Evolutionary conservation across 2,329 filamentous ascomycete species (phyloP).

Genomic region (Microsporum audouinii): DNA sequence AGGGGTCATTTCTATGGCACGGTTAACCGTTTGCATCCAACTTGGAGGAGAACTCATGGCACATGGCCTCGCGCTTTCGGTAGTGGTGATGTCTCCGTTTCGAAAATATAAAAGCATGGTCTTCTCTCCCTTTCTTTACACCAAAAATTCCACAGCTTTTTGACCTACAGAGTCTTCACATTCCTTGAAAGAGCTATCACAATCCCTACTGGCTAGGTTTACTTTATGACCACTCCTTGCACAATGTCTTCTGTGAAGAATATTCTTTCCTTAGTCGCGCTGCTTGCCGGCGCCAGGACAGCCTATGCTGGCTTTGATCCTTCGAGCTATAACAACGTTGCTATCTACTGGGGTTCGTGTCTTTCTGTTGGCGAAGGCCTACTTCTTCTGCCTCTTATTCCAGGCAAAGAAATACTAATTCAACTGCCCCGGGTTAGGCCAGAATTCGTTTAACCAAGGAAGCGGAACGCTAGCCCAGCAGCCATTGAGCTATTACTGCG

Average conservation of each 20-base stretch:
- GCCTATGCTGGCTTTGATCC: constrained; percentile 35
- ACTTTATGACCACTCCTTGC: background rate
- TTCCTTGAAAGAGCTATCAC: background rate
- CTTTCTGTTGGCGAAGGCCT: background rate
- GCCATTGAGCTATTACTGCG: constrained; percentile 10
- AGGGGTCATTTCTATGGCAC: background rate
- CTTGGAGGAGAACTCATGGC: background rate
- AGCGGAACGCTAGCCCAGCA: constrained; percentile 10
- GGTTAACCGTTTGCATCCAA: background rate
- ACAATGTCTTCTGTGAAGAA: constrained; percentile 22
- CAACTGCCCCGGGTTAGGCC: constrained; percentile 22
- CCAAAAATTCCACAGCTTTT: background rate
- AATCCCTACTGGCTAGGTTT: background rate
- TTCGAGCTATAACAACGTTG: constrained; percentile 43
- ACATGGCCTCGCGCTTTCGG: background rate
- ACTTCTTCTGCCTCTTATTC: background rate
- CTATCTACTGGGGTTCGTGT: constrained; percentile 53
- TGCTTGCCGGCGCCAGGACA: constrained; percentile 20
- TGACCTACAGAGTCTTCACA: background rate
- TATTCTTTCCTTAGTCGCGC: constrained; percentile 19
- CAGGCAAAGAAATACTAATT: background rate
- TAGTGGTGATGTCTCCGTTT: background rate
- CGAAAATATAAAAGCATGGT: background rate
- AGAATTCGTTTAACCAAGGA: constrained; percentile 45
- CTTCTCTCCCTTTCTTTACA: background rate